These are phyloP conservation scores for Cylindrotheca closterium DNA, from an alignment of 108 stramenopile species.

Conservation along the genomic window DNA sequence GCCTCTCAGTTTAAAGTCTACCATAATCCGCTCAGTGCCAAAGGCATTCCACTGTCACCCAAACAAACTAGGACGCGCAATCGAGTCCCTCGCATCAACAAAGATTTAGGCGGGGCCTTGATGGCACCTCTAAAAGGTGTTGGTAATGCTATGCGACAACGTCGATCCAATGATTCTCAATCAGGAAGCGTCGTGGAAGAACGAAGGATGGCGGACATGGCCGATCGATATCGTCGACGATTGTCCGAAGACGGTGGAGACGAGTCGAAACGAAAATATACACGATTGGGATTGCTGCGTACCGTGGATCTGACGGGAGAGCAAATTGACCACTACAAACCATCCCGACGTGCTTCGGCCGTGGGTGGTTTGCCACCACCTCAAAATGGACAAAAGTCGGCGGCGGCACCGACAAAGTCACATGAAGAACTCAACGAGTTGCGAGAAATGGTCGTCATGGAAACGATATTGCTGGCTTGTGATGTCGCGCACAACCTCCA, in stretches of 20 bases:
- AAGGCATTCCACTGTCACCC: no score
- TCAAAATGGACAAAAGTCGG: not conserved
- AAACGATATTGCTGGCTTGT: constrained; percentile 64
- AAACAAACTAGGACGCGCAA: no score
- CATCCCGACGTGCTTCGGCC: constrained; percentile 8
- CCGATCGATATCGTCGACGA: constrained; percentile 29
- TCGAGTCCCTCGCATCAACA: no score
- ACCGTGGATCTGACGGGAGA: constrained; percentile 76
- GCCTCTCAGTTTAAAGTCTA: no score
- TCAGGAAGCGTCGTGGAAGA: not conserved
- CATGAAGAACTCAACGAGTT: constrained; percentile 64
- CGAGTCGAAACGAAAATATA: not conserved
- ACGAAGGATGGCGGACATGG: constrained; percentile 11
- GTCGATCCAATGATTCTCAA: no score
- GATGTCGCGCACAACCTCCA: constrained; percentile 79
- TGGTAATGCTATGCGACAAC: no score
- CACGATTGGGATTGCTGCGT: constrained; percentile 63
- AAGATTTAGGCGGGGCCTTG: no score
- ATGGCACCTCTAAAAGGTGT: no score
- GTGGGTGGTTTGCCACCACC: constrained; percentile 6
- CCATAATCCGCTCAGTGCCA: no score
- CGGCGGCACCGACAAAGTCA: not conserved
- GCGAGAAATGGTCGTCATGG: constrained; percentile 68
- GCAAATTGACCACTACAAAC: constrained; percentile 51
- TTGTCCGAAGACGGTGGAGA: constrained; percentile 11